phyloP scores from a whole-genome alignment of 371 early-diverging fungal species.

The Synchytrium microbalum region DNA sequence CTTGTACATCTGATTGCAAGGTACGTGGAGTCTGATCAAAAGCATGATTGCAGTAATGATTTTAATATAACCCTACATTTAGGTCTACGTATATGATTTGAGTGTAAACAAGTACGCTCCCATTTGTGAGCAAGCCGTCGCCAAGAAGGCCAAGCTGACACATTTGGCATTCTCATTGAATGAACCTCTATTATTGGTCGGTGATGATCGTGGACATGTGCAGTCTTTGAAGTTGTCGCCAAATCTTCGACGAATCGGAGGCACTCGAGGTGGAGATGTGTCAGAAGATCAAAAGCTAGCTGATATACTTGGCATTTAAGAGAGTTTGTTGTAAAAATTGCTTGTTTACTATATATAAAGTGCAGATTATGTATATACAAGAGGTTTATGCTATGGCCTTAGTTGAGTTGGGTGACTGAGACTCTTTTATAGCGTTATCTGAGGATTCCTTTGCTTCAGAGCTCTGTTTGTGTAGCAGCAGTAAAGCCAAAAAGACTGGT shows the following conservation, averaged over 20 bases:
- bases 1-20: conserved; percentile 47
- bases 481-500: conserved; percentile 71
- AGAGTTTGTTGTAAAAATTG: too few species aligned
- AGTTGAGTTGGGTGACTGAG: too few species aligned
- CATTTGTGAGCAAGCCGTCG: conserved; percentile 49
- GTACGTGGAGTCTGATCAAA: conserved; percentile 14
- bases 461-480: conserved; percentile 74
- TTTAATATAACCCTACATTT: background rate
- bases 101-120: conserved; percentile 48
- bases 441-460: background rate
- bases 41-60: background rate
- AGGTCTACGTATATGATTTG: conserved; percentile 47
- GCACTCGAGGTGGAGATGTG: background rate
- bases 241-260: conserved; percentile 30
- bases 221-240: conserved; percentile 42
- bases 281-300: background rate
- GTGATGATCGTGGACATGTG: conserved; percentile 45
- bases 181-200: conserved; percentile 47
- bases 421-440: too few species aligned
- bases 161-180: conserved; percentile 47
- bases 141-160: conserved; percentile 45
- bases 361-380: too few species aligned
- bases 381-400: too few species aligned
- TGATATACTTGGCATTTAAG: background rate
- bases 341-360: too few species aligned